Evolutionary conservation across 2,329 filamentous ascomycete species (phyloP).

Genomic region (Fusarium piperis): DNA sequence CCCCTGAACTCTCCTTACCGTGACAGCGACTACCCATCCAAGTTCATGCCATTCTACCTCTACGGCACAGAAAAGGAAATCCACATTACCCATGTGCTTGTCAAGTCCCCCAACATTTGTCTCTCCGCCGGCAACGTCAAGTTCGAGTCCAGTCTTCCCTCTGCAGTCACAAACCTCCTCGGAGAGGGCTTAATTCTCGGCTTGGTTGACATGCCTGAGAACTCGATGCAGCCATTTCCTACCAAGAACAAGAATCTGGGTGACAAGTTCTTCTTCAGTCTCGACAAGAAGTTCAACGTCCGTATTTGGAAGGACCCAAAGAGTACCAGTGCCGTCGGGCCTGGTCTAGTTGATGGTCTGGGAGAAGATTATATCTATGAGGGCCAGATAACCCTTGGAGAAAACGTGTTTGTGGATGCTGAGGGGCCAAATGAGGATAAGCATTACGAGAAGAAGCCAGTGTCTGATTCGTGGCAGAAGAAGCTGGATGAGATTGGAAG

Average conservation of each 20-base stretch:
- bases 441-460: conserved; percentile 11
- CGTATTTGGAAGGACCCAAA: conserved; percentile 27
- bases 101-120: conserved; percentile 53
- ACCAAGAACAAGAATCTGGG: conserved; percentile 12
- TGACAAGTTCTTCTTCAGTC: conserved; percentile 27
- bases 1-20: conserved; percentile 50
- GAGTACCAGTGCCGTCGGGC: not conserved
- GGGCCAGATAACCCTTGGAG: conserved; percentile 9
- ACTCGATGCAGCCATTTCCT: conserved; percentile 52
- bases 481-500: conserved; percentile 36
- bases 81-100: conserved; percentile 56
- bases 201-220: conserved; percentile 47
- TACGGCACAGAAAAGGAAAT: conserved; percentile 49
- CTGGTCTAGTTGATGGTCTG: conserved; percentile 3
- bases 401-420: conserved; percentile 35
- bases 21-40: conserved; percentile 47
- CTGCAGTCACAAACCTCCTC: conserved; percentile 20
- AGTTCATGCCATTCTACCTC: conserved; percentile 56
- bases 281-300: conserved; percentile 6
- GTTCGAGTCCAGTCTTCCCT: conserved; percentile 13
- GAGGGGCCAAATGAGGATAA: conserved; percentile 36
- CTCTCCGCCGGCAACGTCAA: conserved; percentile 42
- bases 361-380: not conserved
- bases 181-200: conserved; percentile 41
- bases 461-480: conserved; percentile 33